Conservation (phyloP, 2,329 filamentous ascomycete genomes). For the Cytospora paraplurivora region DNA sequence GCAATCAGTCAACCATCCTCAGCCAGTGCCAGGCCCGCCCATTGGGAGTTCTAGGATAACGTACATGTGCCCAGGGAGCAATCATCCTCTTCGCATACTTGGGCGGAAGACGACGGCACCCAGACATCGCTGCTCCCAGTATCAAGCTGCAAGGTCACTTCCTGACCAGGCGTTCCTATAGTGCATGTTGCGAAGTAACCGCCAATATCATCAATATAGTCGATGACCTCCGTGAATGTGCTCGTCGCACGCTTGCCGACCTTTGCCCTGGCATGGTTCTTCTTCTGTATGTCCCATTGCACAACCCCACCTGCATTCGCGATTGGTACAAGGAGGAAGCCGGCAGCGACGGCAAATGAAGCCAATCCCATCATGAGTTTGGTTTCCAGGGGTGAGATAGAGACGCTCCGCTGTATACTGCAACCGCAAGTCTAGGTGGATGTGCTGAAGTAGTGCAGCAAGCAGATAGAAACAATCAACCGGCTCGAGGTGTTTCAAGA, state of each 20-base stretch:
- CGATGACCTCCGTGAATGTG: constrained; percentile 47
- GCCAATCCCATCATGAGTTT: constrained; percentile 8
- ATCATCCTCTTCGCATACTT: constrained; percentile 43
- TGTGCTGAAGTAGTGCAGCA: neutral
- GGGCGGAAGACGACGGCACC: constrained; percentile 49
- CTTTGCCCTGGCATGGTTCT: constrained; percentile 34
- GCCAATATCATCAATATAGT: constrained; percentile 49
- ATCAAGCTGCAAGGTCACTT: constrained; percentile 61
- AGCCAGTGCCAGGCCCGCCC: constrained; percentile 12
- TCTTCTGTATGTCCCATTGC: constrained; percentile 51
- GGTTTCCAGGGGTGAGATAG: neutral
- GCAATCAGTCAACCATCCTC: constrained; percentile 6
- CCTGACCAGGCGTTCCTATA: constrained; percentile 60
- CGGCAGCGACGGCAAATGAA: constrained; percentile 28
- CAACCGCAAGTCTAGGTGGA: neutral
- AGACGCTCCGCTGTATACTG: neutral
- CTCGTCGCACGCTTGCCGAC: constrained; percentile 43
- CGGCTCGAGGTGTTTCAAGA: neutral
- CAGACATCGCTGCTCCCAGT: constrained; percentile 68
- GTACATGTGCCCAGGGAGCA: constrained; percentile 52
- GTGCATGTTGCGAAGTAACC: constrained; percentile 60
- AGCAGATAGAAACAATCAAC: neutral
- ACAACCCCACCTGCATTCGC: constrained; percentile 41
- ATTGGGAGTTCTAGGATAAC: constrained; percentile 36
- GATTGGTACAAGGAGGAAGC: constrained; percentile 32